A percentile compares a stretch with the other conserved stretches of the same genome.
Conservation (phyloP, 371 early-diverging fungal genomes). For the Mucor irregularis region DNA sequence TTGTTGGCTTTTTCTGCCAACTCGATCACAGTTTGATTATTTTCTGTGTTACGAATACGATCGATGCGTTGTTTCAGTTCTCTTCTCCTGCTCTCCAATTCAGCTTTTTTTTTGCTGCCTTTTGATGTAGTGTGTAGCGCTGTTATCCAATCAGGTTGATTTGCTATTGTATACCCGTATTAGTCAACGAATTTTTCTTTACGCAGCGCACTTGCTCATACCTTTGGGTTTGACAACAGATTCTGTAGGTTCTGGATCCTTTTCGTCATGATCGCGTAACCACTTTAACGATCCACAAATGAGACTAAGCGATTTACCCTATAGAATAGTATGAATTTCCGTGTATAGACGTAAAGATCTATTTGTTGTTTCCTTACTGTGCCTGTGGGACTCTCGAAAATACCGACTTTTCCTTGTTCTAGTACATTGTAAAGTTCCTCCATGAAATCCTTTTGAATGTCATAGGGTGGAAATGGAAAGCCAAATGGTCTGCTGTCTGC, state of each 20-base stretch:
- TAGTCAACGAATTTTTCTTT: too few relatives aligned
- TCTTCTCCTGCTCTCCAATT: conserved; percentile 16
- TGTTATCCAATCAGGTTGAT: conserved; percentile 52
- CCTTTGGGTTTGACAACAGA: neutral
- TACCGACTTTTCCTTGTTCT: conserved; percentile 69
- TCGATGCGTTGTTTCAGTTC: conserved; percentile 35
- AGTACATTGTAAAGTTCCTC: conserved; percentile 64
- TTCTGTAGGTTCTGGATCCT: neutral
- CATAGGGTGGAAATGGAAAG: conserved; percentile 77
- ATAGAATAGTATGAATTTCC: neutral
- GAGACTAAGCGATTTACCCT: conserved; percentile 88
- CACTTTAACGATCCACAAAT: conserved; percentile 85
- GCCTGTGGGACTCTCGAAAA: conserved; percentile 93
- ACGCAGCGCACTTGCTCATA: neutral
- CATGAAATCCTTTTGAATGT: conserved; percentile 85
- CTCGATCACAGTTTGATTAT: conserved; percentile 1
- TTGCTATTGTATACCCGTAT: neutral
- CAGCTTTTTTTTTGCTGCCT: conserved; percentile 7
- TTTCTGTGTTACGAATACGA: conserved; percentile 24
- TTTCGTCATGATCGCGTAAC: conserved; percentile 62
- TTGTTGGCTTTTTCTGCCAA: conserved; percentile 11
- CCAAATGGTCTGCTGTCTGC: conserved; percentile 31
- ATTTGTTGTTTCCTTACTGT: conserved; percentile 54
- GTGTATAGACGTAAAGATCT: too few relatives aligned
- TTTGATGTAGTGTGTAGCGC: conserved; percentile 24